Evolutionary conservation across 176 grass and related monocot genomes (phyloP).

Genomic region (Canna indica): DNA sequence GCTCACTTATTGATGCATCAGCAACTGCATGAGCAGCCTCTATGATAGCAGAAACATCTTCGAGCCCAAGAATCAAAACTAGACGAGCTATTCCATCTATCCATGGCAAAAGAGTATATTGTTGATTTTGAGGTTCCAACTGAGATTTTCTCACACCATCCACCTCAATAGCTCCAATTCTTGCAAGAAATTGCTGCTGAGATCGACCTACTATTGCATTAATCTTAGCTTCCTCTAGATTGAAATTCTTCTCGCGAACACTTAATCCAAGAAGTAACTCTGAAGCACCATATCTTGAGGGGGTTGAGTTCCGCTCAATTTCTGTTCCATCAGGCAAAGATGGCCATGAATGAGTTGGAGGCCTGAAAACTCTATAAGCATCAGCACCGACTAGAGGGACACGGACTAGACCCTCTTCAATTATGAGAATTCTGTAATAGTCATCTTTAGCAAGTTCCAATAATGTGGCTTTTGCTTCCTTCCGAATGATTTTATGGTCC

Average conservation of each 20-base stretch:
- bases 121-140: slow-evolving; percentile 26
- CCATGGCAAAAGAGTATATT: slow-evolving; percentile 64
- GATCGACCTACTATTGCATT: slow-evolving; percentile 66
- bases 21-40: slow-evolving; percentile 48
- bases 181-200: slow-evolving; percentile 60
- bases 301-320: slow-evolving; percentile 39
- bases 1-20: slow-evolving; percentile 53
- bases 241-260: slow-evolving; percentile 31
- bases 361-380: slow-evolving; percentile 49
- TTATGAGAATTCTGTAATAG: slow-evolving; percentile 41
- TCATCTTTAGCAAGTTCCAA: slow-evolving; percentile 47
- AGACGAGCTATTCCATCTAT: slow-evolving; percentile 53
- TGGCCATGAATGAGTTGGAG: slow-evolving; percentile 61
- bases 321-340: slow-evolving; percentile 60
- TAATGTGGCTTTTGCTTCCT: slow-evolving; percentile 51
- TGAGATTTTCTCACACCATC: slow-evolving; percentile 44
- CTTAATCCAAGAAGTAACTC: slow-evolving; percentile 65
- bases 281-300: slow-evolving; percentile 69
- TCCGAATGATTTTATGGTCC: slow-evolving; percentile 49
- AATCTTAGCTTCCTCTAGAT: slow-evolving; percentile 40
- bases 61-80: slow-evolving; percentile 60
- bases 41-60: slow-evolving; percentile 46
- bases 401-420: slow-evolving; percentile 51
- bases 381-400: slow-evolving; percentile 52
- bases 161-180: slow-evolving; percentile 62